Base-by-base conservation (phyloP, 208 protist species). In the Crithidia mellificae region DNA sequence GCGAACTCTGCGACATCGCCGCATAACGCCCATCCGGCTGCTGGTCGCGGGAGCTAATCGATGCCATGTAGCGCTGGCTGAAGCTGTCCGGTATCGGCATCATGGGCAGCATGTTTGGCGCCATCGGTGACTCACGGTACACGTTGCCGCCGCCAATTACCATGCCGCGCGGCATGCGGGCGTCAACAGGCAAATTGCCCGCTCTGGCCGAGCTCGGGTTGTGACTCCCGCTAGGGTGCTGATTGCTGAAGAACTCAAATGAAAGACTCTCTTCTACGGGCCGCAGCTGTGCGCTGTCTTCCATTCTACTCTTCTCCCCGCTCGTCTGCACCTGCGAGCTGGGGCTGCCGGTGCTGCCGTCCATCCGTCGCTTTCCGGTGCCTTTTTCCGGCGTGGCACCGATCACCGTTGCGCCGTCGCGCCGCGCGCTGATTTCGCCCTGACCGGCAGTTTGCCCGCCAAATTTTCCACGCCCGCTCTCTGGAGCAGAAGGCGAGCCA, bases 1-100 rank as follows among this genome's bases (percentile, higher is more conserved):
- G 59, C 9, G 59, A 65, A 34, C 59, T 65, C 22, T 65, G 59
- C 29, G 59, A 65, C 59, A 65, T 65, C 14, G 47, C 59, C 20
- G 44, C 59, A 46, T 65, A 65, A 12, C 59, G 59, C 5, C 59
- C 59, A n/a, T 44, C 46, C 17, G 4, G 25, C 29, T 54, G 59
- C 59, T 53, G 59, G 1, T 65, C 59, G 9, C 59, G 46, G 3
- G 22, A 44, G 46, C 59, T 65, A 12, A 30, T 8, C 0, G 59
- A 65, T 32, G 32, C 22, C 7, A 38, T 8, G 24, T 44, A 55
- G 32, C 59, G 59, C 34, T 65, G 59, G 25, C 46, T 55, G n/a
- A 65, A 43, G 32, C 30, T 22, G 47, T 65, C 59, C 2, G 59
- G 59, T 11, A 65, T 29, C 32, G 34, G 14, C 32, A 65, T 22